A percentile compares a stretch with the other conserved stretches of the same genome.
phyloP scores from a whole-genome alignment of 257 asterid species.

The Salvia splendens region DNA sequence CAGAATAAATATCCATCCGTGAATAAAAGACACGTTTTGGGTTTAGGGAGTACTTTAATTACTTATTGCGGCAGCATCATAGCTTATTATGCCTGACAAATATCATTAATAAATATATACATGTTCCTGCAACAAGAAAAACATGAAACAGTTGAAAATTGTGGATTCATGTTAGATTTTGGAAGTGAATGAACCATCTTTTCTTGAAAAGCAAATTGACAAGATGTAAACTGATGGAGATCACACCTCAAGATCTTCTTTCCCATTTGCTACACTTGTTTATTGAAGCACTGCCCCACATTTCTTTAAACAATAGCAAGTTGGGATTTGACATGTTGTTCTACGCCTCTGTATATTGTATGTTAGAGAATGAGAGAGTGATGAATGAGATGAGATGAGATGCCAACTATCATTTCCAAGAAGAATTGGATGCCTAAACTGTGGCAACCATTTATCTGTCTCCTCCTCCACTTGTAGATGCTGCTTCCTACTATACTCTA shows the following conservation, averaged over 20 bases:
- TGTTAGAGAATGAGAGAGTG: neutral
- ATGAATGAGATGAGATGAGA: slow-evolving; percentile 8
- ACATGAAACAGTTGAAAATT: neutral
- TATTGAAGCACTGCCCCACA: neutral
- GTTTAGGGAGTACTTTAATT: too few relatives aligned
- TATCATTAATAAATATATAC: too few relatives aligned
- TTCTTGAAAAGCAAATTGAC: neutral
- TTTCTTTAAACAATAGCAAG: neutral
- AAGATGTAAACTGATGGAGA: neutral
- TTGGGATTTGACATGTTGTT: slow-evolving; percentile 40
- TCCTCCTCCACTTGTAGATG: slow-evolving; percentile 36
- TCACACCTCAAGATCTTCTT: neutral
- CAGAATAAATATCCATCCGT: too few relatives aligned
- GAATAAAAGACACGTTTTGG: too few relatives aligned
- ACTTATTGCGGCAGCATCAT: too few relatives aligned
- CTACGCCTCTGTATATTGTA: neutral
- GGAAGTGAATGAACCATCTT: neutral
- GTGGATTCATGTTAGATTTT: neutral
- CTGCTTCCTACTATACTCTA: slow-evolving; percentile 28
- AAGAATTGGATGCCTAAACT: slow-evolving; percentile 45
- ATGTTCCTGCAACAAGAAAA: too few relatives aligned
- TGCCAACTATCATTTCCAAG: slow-evolving; percentile 28
- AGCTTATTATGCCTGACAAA: too few relatives aligned
- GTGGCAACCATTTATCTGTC: slow-evolving; percentile 38
- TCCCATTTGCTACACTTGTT: slow-evolving; percentile 12